These are phyloP conservation scores for Ophiosphaerella herpotricha DNA, from an alignment of 2,329 filamentous ascomycete species.

Conservation along the genomic window DNA sequence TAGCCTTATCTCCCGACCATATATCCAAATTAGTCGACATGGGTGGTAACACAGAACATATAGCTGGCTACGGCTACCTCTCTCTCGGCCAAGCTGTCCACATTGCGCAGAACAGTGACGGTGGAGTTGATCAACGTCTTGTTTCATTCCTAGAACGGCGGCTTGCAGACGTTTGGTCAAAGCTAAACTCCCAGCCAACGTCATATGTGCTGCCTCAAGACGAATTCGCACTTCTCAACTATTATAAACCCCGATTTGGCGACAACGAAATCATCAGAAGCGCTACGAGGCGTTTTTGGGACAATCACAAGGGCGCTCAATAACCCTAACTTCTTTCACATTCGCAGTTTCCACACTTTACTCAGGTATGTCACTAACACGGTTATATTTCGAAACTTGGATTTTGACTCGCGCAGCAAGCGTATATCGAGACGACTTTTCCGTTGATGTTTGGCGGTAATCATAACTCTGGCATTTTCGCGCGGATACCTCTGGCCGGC, in stretches of 20 bases:
- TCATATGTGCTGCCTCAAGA: slow-evolving; percentile 75
- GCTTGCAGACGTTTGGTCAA: slow-evolving; percentile 65
- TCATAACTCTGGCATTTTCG: slow-evolving; percentile 13
- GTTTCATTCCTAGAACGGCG: slow-evolving; percentile 67
- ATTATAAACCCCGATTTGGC: slow-evolving; percentile 70
- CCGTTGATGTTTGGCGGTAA: slow-evolving; percentile 11
- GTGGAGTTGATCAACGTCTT: slow-evolving; percentile 67
- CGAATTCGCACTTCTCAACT: slow-evolving; percentile 88
- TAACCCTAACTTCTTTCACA: slow-evolving; percentile 2
- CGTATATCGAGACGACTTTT: slow-evolving; percentile 3
- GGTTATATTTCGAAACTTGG: not conserved
- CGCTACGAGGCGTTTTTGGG: slow-evolving; percentile 63
- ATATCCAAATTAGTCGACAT: slow-evolving; percentile 36
- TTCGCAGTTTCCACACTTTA: not conserved
- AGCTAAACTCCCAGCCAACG: slow-evolving; percentile 66
- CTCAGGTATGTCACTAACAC: not conserved
- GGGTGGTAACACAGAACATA: slow-evolving; percentile 49
- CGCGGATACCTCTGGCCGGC: slow-evolving; percentile 33
- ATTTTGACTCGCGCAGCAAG: not conserved
- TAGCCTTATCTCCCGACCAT: slow-evolving; percentile 32
- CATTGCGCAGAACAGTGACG: slow-evolving; percentile 73
- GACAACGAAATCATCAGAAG: slow-evolving; percentile 56
- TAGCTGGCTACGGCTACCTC: slow-evolving; percentile 48
- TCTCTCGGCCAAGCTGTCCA: slow-evolving; percentile 72
- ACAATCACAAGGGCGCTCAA: slow-evolving; percentile 48